These are phyloP conservation scores for Baudoinia panamericana DNA, from an alignment of 495 filamentous ascomycete species.

Conservation along the genomic window DNA sequence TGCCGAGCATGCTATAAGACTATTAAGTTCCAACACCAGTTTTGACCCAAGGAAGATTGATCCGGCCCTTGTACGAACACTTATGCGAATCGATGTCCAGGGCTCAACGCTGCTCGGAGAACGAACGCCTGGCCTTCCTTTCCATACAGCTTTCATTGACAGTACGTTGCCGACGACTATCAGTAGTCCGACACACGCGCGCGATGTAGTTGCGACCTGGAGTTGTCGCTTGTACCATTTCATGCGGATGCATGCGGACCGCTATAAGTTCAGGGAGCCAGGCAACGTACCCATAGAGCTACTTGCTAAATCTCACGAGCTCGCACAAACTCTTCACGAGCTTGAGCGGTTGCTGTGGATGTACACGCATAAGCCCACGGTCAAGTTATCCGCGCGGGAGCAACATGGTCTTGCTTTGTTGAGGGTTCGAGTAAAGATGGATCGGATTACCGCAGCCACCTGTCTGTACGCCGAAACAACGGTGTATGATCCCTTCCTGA, in stretches of 20 bases:
- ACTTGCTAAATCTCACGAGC: constrained; percentile 1
- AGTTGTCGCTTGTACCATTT: constrained; percentile 5
- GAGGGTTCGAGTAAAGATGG: constrained; percentile 6
- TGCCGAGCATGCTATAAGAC: constrained; percentile 7
- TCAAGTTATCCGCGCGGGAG: constrained; percentile 2
- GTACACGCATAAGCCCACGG: constrained; percentile 4
- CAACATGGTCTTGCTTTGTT: constrained; percentile 12
- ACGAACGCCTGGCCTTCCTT: constrained; percentile 6
- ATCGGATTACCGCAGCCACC: constrained; percentile 2
- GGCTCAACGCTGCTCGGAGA: constrained; percentile 4
- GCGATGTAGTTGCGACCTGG: constrained; percentile 9
- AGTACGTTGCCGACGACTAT: constrained; percentile 1
- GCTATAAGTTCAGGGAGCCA: constrained; percentile 1
- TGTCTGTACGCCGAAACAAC: constrained; percentile 10
- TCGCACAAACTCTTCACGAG: background rate
- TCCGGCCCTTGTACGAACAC: constrained; percentile 1
- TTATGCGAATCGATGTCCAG: constrained; percentile 14
- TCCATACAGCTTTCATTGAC: constrained; percentile 2
- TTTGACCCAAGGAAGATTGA: constrained; percentile 6
- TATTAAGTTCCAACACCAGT: background rate
- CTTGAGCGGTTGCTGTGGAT: constrained; percentile 11
- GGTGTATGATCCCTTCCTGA: constrained; percentile 7
- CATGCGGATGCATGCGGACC: constrained; percentile 7
- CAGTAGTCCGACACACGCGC: constrained; percentile 8
- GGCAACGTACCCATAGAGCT: constrained; percentile 7